Evolutionary conservation across 345 rosid genomes (phyloP).

Genomic region (Rhodamnia rubescens): DNA sequence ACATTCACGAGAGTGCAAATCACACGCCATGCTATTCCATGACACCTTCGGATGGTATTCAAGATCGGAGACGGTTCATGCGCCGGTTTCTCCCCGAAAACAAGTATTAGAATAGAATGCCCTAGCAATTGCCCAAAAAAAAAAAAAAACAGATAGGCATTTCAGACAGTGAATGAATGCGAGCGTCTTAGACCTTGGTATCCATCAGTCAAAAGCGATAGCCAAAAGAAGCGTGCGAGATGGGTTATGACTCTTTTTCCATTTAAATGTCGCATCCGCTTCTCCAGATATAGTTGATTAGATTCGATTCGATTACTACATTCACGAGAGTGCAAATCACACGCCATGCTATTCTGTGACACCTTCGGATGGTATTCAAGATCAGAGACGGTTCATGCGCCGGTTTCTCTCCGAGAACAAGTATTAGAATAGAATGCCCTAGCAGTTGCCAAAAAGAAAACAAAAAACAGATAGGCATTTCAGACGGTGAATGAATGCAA

Average conservation of each 20-base stretch:
- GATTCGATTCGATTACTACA: fast-evolving
- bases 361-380: not conserved
- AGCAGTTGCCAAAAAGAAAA: not conserved
- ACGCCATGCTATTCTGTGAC: fast-evolving
- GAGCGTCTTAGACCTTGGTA: too few species aligned
- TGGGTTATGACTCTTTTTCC: not conserved
- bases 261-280: not conserved
- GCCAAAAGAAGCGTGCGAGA: not conserved
- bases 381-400: not conserved
- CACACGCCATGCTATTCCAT: too few species aligned
- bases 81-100: too few species aligned
- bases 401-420: not conserved
- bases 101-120: too few species aligned
- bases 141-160: too few species aligned
- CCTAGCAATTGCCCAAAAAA: too few species aligned
- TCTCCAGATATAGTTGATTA: not conserved
- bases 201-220: not conserved
- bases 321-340: fast-evolving
- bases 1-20: too few species aligned
- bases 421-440: not conserved
- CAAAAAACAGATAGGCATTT: not conserved
- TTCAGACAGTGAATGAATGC: too few species aligned
- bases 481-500: not conserved
- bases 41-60: too few species aligned
- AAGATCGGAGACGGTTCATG: too few species aligned